Evolutionary conservation across 2,329 filamentous ascomycete genomes (phyloP).

Genomic region (Penicillium sp.): DNA sequence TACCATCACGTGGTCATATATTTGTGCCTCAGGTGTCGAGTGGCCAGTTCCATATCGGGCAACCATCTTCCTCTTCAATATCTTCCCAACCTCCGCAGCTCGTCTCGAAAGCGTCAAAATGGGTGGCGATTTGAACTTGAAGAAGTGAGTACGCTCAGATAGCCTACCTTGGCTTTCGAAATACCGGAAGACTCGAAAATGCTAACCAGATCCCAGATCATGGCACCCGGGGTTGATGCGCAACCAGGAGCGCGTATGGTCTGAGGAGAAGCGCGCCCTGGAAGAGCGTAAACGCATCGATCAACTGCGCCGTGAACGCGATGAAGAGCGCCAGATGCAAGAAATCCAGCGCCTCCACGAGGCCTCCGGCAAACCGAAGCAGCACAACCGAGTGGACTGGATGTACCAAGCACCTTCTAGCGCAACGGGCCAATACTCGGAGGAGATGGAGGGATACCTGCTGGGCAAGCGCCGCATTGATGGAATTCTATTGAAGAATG

Average conservation of each 20-base stretch:
- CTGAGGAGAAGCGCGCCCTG: constrained; percentile 86
- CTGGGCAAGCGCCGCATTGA: constrained; percentile 92
- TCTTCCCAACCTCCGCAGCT: neutral
- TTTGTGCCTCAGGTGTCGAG: constrained; percentile 1
- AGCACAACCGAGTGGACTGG: constrained; percentile 86
- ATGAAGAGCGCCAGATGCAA: constrained; percentile 88
- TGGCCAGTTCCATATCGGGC: constrained; percentile 9
- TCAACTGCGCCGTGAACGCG: constrained; percentile 85
- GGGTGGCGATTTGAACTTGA: constrained; percentile 93
- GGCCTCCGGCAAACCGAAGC: constrained; percentile 77
- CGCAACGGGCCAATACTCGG: constrained; percentile 67
- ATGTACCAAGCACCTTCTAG: constrained; percentile 90
- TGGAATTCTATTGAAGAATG: constrained; percentile 71
- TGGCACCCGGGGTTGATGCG: constrained; percentile 89
- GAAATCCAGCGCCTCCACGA: constrained; percentile 89
- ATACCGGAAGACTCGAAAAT: neutral
- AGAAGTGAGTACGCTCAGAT: constrained; percentile 57
- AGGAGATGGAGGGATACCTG: constrained; percentile 91
- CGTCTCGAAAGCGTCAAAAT: constrained; percentile 55
- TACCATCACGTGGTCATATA: constrained; percentile 3
- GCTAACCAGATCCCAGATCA: constrained; percentile 51
- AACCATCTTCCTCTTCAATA: constrained; percentile 2
- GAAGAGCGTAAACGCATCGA: constrained; percentile 94
- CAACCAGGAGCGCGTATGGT: constrained; percentile 88
- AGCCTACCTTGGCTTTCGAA: neutral